A percentile compares a stretch with the other conserved stretches of the same genome.
phyloP scores from a whole-genome alignment of 2,329 filamentous ascomycete species.

The Rhynchosporium agropyri region DNA sequence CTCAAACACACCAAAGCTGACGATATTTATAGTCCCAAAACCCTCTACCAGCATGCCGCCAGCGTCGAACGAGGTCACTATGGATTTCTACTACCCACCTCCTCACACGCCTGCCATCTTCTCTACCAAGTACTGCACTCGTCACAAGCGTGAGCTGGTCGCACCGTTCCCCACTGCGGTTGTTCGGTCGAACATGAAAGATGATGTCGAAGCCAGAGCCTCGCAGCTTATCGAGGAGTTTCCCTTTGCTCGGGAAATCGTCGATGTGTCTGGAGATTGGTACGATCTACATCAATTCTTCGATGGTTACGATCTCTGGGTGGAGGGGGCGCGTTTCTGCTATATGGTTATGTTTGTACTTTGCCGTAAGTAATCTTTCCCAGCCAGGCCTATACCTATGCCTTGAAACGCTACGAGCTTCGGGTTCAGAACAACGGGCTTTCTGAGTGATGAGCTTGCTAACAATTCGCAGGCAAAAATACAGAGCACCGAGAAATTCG shows the following conservation, averaged over 20 bases:
- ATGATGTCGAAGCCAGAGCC: slow-evolving; percentile 20
- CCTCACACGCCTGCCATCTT: slow-evolving; percentile 9
- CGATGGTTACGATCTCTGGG: slow-evolving; percentile 41
- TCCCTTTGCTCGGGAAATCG: slow-evolving; percentile 21
- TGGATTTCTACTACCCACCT: slow-evolving; percentile 12
- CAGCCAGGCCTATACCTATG: neutral
- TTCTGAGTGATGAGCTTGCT: neutral
- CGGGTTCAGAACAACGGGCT: neutral
- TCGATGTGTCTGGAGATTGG: slow-evolving; percentile 26
- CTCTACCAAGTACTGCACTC: slow-evolving; percentile 19
- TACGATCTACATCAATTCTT: slow-evolving; percentile 41
- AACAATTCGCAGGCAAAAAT: neutral
- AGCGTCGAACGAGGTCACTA: neutral
- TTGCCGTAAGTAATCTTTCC: slow-evolving; percentile 14
- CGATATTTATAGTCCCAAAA: neutral
- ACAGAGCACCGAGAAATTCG: neutral
- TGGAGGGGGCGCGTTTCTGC: slow-evolving; percentile 39
- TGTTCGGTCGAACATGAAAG: slow-evolving; percentile 13
- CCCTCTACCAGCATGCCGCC: neutral
- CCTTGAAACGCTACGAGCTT: neutral
- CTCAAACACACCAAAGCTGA: neutral
- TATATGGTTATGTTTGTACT: slow-evolving; percentile 38
- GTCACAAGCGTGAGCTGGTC: slow-evolving; percentile 20
- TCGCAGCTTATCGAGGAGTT: slow-evolving; percentile 23
- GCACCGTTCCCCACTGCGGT: slow-evolving; percentile 19